Evolutionary conservation across 352 stramenopile species (phyloP), one percentile per base, ranked within the genome.

Genomic region (Pythium aphanidermatum): DNA sequence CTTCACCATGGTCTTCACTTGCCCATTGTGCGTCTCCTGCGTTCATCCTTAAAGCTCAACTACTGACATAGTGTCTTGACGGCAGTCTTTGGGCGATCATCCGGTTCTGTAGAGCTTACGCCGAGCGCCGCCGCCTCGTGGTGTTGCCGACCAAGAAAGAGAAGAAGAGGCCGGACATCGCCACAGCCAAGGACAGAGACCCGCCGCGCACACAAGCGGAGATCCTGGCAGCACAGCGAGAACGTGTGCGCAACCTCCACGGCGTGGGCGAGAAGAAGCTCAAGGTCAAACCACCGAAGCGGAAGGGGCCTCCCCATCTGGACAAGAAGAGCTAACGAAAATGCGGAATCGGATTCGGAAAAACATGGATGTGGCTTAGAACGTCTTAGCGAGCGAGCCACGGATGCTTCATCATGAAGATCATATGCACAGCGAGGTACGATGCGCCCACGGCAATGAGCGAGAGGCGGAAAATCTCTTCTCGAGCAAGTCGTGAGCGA

Each of bases 1-100:
- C 28, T 92, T 80, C 62, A 85, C 74, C 5, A 82, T 92, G 74
- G 76, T 83, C 23, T 86, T 87, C 61, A 87, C 80, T 12, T 92
- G 74, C 50, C 80, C 80, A 8, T 89, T 76, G 75, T 87, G 64
- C 20, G 61, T 35, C 21, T 21, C 11, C 10, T 33, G 7, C 20
- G 24, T 9, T 23, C 9, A 12, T 31, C 20, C n/a, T 11, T 29
- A 14, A 12, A 32, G 13, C 21, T 32, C 29, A 21, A 5, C 4
- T 23, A 48, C 26, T 21, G 14, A 51, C 23, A 29, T 35, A 29
- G 25, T 28, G 16, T 32, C 28, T 29, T 29, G 10, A 45, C 14
- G 53, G 31, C 43, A 85, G 72, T 48, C 60, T 92, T 14, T 90
- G 77, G 77, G 75, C 71, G 30, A 73, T 89, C 51, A 89, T 92